Conservation (phyloP, 345 rosid genomes). For the Salix udensis region DNA sequence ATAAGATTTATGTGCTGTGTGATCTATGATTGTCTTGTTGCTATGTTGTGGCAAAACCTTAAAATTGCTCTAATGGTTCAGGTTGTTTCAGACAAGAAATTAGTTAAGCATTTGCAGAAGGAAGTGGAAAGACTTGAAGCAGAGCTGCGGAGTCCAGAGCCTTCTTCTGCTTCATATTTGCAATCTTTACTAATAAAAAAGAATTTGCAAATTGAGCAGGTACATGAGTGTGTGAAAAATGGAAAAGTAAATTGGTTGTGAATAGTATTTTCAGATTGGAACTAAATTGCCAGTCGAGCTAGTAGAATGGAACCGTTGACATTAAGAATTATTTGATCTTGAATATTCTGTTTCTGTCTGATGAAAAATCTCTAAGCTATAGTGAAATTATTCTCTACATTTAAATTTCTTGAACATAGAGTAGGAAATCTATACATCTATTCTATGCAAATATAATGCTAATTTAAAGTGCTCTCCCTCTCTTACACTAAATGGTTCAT, state of each 20-base stretch:
- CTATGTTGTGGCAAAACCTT: not conserved
- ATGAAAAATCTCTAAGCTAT: not conserved
- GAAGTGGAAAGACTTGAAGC: constrained; percentile 96
- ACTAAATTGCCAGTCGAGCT: not conserved
- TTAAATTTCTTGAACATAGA: not conserved
- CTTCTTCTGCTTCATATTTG: constrained; percentile 56
- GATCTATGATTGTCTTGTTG: not conserved
- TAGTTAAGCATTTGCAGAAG: constrained; percentile 77
- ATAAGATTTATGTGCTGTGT: not conserved
- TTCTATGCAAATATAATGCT: not conserved
- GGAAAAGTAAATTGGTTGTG: not conserved
- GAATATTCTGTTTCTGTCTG: not conserved
- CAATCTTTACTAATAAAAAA: constrained; percentile 58
- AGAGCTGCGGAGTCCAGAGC: constrained; percentile 72
- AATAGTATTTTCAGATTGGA: not conserved
- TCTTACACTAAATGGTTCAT: not conserved
- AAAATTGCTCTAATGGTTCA: constrained; percentile 24
- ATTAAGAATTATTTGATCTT: not conserved
- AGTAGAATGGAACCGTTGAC: not conserved
- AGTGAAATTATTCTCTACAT: not conserved
- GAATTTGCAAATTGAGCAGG: constrained; percentile 76
- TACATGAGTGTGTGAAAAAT: constrained; percentile 21
- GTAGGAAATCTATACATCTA: not conserved
- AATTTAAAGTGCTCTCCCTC: not conserved
- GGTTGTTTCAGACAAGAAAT: constrained; percentile 70